Conservation (phyloP, 1,139 yeast genomes). For the Magnusiomyces magnusii region DNA sequence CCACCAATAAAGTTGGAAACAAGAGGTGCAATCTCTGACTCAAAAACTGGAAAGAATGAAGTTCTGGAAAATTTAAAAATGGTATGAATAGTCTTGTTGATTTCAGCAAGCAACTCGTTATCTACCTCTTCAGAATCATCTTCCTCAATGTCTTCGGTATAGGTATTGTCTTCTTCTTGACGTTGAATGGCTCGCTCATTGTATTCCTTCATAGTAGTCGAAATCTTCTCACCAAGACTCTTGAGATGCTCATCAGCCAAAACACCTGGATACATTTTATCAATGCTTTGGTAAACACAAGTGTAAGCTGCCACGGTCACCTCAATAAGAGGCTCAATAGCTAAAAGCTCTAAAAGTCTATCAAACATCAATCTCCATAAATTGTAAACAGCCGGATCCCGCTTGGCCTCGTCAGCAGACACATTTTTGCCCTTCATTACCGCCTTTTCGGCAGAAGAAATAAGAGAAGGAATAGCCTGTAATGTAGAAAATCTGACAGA, state of each 20-base stretch:
- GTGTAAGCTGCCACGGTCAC: slow-evolving; percentile 70
- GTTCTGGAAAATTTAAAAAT: slow-evolving; percentile 58
- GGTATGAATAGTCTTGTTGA: slow-evolving; percentile 68
- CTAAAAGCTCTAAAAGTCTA: slow-evolving; percentile 60
- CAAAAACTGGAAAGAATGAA: slow-evolving; percentile 59
- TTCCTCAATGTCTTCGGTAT: slow-evolving; percentile 56
- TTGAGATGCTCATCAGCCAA: slow-evolving; percentile 52
- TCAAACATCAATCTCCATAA: slow-evolving; percentile 69
- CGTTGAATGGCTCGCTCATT: slow-evolving; percentile 63
- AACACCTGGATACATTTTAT: slow-evolving; percentile 53
- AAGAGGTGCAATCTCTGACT: slow-evolving; percentile 33
- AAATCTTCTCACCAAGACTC: slow-evolving; percentile 52
- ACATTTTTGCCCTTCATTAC: slow-evolving; percentile 22
- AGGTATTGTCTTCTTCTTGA: slow-evolving; percentile 51
- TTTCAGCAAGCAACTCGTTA: slow-evolving; percentile 80
- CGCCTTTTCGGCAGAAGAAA: slow-evolving; percentile 45
- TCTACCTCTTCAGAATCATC: slow-evolving; percentile 87
- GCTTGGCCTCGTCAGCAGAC: slow-evolving; percentile 40
- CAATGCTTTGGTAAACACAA: slow-evolving; percentile 61
- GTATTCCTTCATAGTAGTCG: slow-evolving; percentile 57
- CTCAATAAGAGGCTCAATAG: slow-evolving; percentile 78
- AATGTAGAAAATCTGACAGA: slow-evolving; percentile 93
- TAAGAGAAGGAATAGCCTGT: slow-evolving; percentile 67
- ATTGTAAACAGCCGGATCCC: slow-evolving; percentile 42
- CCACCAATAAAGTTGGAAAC: slow-evolving; percentile 40